Percentiles rank a stretch among this genome's conserved stretches.
Evolutionary conservation across 2,329 filamentous ascomycete genomes (phyloP).

Genomic region (Sporothrix luriei): DNA sequence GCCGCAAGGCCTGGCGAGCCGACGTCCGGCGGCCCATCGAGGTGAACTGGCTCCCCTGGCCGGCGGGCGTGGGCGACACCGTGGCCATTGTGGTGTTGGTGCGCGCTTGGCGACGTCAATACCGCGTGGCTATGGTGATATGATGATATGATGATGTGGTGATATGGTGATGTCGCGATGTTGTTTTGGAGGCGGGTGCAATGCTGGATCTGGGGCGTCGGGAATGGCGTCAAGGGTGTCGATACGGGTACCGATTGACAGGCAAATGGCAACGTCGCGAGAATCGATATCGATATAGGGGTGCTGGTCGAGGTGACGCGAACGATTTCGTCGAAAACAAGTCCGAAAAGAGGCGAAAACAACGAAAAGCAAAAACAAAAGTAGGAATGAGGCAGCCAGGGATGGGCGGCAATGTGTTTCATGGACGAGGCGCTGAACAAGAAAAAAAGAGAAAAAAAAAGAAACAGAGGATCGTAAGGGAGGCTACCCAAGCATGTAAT

Average conservation of each 20-base stretch:
- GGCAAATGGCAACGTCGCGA: neutral
- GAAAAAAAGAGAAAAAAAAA: constrained; percentile 13
- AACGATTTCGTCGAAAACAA: constrained; percentile 8
- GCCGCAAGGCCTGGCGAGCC: constrained; percentile 58
- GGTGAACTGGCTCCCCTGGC: constrained; percentile 50
- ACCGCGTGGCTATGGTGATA: neutral
- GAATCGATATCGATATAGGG: constrained; percentile 3
- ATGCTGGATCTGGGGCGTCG: neutral
- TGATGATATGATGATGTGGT: neutral
- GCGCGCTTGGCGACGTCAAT: constrained; percentile 13
- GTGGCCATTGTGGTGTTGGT: constrained; percentile 50
- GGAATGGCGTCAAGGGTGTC: neutral
- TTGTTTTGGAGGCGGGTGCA: neutral
- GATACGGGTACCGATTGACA: constrained; percentile 10
- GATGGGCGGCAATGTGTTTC: constrained; percentile 14
- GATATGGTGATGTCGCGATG: constrained; percentile 9
- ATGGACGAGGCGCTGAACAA: constrained; percentile 7
- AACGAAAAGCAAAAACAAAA: neutral
- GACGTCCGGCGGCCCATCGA: constrained; percentile 57
- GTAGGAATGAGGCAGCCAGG: neutral
- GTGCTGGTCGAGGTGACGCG: neutral
- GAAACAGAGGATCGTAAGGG: constrained; percentile 20
- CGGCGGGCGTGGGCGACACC: constrained; percentile 59
- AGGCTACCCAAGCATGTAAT: constrained; percentile 28
- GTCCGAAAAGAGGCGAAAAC: neutral